Base-by-base conservation (phyloP, 1,284 basidiomycete genomes). In the Flammula alnicola region DNA sequence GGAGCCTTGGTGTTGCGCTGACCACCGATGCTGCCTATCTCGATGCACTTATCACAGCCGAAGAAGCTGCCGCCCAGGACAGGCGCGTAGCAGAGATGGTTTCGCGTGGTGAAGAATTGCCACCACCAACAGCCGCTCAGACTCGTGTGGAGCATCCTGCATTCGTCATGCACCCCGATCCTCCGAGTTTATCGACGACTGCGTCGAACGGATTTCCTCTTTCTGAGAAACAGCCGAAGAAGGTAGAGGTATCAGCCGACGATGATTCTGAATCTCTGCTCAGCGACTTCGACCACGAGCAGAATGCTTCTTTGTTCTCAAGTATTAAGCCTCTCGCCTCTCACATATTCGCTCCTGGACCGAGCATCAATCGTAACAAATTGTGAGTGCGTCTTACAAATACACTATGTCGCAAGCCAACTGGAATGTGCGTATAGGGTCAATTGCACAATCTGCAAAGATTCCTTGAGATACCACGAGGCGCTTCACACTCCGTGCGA, bases 1-100 rank as follows among this genome's bases (percentile, higher is more conserved):
- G 49, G 46, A 67, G 65, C 44, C 37, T 70, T 30, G 49, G 51
- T 19, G 50, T 55, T 10, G 70, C 67, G 5, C 39, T 67, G n/a
- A 51, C 46, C 20, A 44, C 47, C 5, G 67, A 70, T 50, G 51
- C 54, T 3, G 56, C 46, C 10, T 57, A 59, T 29, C 45, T 72
- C 12, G 54, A 61, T n/a, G 57, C 60, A 2, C 37, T 60, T 22
- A 41, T 56, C 2, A 55, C 63, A 17, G 46, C 58, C 29, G 69
- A 72, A 36, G 54, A 57, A 44, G 66, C 64, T 25, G 69, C 70
- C 17, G 53, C 50, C 25, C 65, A 66, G n/a, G 69, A 71, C 52
- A 58, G 62, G 14, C 57, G 53, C 8, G 65, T 63, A 20, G 68
- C 69, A 22, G 44, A 63, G 32, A 60, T 66, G 27, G 42, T 70